phyloP scores from a whole-genome alignment of 106 monocot genomes.

The Dendrobium officinale region DNA sequence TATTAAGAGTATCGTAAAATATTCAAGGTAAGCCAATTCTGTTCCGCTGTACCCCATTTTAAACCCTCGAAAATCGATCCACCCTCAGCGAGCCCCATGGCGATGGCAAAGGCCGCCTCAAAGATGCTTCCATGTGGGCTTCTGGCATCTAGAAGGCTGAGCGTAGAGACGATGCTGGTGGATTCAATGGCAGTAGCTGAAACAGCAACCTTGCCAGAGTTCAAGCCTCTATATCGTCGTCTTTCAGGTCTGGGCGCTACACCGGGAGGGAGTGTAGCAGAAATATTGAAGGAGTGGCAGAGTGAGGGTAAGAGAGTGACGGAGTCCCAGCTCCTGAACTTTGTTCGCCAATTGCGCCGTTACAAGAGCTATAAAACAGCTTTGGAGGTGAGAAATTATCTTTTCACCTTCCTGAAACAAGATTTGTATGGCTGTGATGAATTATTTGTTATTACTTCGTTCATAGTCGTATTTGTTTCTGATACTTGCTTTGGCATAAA shows the following conservation, averaged over 20 bases:
- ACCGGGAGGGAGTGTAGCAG: constrained; percentile 36
- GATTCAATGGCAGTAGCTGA: background rate
- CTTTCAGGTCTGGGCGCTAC: constrained; percentile 30
- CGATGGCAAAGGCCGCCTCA: background rate
- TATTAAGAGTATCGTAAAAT: no score
- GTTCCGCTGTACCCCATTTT: no score
- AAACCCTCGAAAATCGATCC: background rate
- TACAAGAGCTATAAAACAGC: constrained; percentile 26
- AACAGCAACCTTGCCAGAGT: constrained; percentile 1
- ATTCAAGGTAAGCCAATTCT: no score
- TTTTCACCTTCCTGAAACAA: background rate
- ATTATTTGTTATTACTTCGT: background rate
- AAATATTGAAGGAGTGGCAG: constrained; percentile 39
- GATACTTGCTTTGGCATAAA: no score
- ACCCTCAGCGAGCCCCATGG: background rate
- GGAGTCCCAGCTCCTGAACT: constrained; percentile 16
- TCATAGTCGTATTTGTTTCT: background rate
- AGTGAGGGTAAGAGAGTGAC: constrained; percentile 33
- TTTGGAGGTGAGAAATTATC: constrained; percentile 22
- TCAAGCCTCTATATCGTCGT: constrained; percentile 33
- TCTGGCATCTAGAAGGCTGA: constrained; percentile 15
- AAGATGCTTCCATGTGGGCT: background rate
- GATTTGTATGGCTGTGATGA: background rate
- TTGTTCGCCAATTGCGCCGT: constrained; percentile 43
- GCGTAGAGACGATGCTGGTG: constrained; percentile 7